phyloP scores from a whole-genome alignment of 169 alveolate species.

The Plasmodium gallinaceum region DNA sequence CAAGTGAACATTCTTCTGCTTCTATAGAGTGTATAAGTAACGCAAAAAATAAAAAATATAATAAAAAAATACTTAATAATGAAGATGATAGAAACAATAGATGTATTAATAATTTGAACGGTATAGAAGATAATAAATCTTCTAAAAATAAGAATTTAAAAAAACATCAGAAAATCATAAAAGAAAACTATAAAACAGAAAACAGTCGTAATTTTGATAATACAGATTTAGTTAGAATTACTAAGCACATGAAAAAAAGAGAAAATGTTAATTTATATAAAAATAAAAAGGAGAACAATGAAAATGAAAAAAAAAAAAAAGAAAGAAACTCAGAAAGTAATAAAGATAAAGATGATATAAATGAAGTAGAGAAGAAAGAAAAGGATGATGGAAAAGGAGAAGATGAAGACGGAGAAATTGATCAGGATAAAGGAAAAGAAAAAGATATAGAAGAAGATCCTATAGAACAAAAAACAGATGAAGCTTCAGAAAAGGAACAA shows the following conservation, averaged over 20 bases:
- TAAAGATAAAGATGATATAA: not conserved
- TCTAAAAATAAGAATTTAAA: not conserved
- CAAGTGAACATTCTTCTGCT: constrained; percentile 2
- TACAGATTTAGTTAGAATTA: constrained; percentile 32
- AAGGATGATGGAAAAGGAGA: not conserved
- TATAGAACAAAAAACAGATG: not conserved
- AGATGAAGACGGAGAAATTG: no score
- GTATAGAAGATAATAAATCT: not conserved
- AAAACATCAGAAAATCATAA: constrained; percentile 9
- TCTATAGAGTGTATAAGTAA: not conserved
- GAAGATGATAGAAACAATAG: not conserved
- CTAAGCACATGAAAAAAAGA: constrained; percentile 10
- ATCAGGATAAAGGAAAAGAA: not conserved
- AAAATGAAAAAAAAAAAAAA: not conserved
- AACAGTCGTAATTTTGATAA: constrained; percentile 9
- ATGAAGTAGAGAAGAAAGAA: not conserved
- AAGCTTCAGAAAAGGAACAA: not conserved
- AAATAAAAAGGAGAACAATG: not conserved
- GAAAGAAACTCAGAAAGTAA: not conserved
- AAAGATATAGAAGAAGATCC: not conserved
- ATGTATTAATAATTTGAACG: not conserved
- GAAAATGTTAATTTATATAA: not conserved
- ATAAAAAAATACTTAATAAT: not conserved
- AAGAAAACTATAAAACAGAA: constrained; percentile 11
- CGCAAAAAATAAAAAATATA: not conserved